A percentile compares a stretch with the other conserved stretches of the same genome.
phyloP scores from a whole-genome alignment of 2,329 filamentous ascomycete genomes.

The Colletotrichum godetiae region DNA sequence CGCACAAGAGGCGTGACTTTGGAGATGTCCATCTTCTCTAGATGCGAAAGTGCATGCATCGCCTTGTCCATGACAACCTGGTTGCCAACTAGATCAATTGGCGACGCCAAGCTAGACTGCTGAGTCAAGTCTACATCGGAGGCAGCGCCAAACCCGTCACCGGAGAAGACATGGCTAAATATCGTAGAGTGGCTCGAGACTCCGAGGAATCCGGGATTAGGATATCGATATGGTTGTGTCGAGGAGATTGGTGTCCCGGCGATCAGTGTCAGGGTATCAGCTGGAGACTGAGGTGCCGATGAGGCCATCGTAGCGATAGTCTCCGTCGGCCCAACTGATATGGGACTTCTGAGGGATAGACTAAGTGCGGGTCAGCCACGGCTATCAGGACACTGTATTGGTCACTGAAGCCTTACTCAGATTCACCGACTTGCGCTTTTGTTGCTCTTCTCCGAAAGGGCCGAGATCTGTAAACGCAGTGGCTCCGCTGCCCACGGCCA shows the following conservation, averaged over 20 bases:
- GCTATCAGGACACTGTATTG: background rate
- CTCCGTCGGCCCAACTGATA: background rate
- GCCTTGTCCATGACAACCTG: background rate
- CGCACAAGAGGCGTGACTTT: background rate
- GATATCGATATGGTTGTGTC: background rate
- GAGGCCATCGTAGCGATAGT: background rate
- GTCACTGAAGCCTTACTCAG: background rate
- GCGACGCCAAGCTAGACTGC: background rate
- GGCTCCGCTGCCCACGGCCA: conserved; percentile 18
- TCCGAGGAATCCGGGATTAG: background rate
- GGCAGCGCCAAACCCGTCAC: background rate
- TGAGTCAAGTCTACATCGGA: background rate
- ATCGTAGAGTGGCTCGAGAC: background rate
- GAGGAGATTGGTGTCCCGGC: background rate
- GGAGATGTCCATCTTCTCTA: background rate
- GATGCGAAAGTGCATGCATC: conserved; percentile 1
- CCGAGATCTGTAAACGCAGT: conserved; percentile 36
- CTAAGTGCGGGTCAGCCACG: background rate
- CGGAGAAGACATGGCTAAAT: background rate
- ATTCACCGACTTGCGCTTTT: background rate
- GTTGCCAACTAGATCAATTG: background rate
- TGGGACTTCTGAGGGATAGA: background rate
- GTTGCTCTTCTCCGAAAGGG: conserved; percentile 26
- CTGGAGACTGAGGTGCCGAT: background rate
- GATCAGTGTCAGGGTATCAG: background rate